Evolutionary conservation across 306 rosid species (phyloP), one percentile per base, ranked within the genome.

Genomic region (Dalbergia oliveri): DNA sequence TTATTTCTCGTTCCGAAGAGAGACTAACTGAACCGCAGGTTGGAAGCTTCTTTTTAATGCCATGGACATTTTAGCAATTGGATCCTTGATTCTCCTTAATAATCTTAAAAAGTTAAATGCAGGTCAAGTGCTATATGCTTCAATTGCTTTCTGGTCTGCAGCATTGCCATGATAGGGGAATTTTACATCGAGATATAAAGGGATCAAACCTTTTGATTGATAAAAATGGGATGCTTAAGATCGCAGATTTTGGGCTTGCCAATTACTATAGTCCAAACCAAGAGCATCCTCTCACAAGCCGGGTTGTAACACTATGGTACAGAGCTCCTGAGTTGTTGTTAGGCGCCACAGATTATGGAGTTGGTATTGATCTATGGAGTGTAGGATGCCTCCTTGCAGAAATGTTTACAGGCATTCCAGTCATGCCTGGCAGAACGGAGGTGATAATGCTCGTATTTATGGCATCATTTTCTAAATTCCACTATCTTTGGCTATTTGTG

Each of bases 251-350:
- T 66, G 99, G 99, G 54, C 97, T 95, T 44, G 94, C 98, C 31
- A 95, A 85, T 85, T 85, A 72, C 83, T 93, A 86, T 61, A 62
- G 66, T 59, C 89, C 86, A 73, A 82, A 78, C 16, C 73, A 58
- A 15, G 80, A 84, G 50, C 88, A 31, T 1, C 86, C 88, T 81
- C 95, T 93, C 71, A 94, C 99, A 16, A 94, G 86, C 77, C 88
- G 97, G 80, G 99, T 94, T 72, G 99, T 94, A 86, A 94, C 99
- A 1, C 91, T 94, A 43, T 93, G 97, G 99, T 94, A 94, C 77
- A 78, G 97, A 88, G 91, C 99, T 68, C 97, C 97, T 8, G 99
- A 95, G 85, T 81, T 95, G 18, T 84, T 95, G 66, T 79, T 95
- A 81, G 99, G 99, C 68, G 81, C 97, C 64, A 93, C 91, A 0